Evolutionary conservation across 73 alveolate genomes (phyloP).

Genomic region (Paramecium octaurelia): DNA sequence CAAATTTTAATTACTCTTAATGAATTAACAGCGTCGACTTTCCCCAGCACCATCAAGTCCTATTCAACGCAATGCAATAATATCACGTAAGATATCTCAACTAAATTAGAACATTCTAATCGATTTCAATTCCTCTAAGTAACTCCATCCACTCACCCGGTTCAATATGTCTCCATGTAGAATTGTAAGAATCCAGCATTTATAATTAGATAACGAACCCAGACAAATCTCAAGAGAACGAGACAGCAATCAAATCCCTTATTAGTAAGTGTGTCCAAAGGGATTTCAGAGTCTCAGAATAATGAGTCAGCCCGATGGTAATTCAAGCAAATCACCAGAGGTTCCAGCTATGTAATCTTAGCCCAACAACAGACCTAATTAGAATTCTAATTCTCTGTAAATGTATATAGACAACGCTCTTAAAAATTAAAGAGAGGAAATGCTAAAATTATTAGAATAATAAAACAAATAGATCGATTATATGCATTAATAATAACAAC

Average conservation of each 20-base stretch:
- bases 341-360: not conserved
- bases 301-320: not conserved
- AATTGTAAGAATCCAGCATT: not conserved
- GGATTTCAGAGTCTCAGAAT: not conserved
- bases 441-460: not conserved
- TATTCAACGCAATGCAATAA: not conserved
- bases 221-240: not conserved
- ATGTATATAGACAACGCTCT: not conserved
- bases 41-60: slow-evolving; percentile 50
- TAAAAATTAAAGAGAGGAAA: slow-evolving; percentile 2
- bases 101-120: slow-evolving; percentile 6
- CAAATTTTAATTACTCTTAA: not conserved
- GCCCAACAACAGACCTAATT: not conserved
- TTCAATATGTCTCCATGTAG: not conserved
- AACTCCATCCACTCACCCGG: not conserved
- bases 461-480: not conserved
- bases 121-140: not conserved
- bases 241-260: not conserved
- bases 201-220: not conserved
- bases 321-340: not conserved
- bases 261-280: not conserved
- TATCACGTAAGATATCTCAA: not conserved
- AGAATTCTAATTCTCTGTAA: not conserved
- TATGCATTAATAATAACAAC: not conserved
- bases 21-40: slow-evolving; percentile 36